Evolutionary conservation across 2,329 filamentous ascomycete genomes (phyloP).

Genomic region (Penicillium oxalicum): DNA sequence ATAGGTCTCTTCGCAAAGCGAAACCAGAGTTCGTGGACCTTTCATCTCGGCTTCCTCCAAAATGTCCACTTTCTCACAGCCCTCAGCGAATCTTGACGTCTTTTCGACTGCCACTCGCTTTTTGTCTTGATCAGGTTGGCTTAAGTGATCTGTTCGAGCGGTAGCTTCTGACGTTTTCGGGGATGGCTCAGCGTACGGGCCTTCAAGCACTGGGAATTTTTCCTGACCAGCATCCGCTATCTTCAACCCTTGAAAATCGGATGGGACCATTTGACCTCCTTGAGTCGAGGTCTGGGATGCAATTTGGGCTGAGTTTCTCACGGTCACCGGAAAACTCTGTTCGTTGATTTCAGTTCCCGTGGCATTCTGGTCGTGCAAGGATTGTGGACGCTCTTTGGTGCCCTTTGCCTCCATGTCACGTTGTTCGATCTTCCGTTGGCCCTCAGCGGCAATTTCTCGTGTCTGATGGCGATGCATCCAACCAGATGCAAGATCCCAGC

Average conservation of each 20-base stretch:
- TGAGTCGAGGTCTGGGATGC: no score
- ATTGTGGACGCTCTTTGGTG: slow-evolving; percentile 25
- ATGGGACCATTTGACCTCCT: no score
- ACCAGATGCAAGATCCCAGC: slow-evolving; percentile 59
- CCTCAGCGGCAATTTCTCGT: slow-evolving; percentile 54
- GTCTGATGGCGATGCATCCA: slow-evolving; percentile 60
- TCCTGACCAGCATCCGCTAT: neutral
- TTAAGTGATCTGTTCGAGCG: neutral
- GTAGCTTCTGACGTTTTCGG: slow-evolving; percentile 1
- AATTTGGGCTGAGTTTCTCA: no score
- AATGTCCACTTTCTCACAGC: slow-evolving; percentile 27
- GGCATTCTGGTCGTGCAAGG: slow-evolving; percentile 2
- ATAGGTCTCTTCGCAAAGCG: slow-evolving; percentile 43
- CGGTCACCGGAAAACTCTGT: no score
- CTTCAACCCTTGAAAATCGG: no score
- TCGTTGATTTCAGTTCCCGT: neutral
- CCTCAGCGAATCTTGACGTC: slow-evolving; percentile 9
- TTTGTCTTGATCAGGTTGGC: neutral
- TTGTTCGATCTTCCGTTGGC: slow-evolving; percentile 46
- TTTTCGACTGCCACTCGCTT: slow-evolving; percentile 4
- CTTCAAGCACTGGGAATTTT: slow-evolving; percentile 4
- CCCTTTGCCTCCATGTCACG: slow-evolving; percentile 26
- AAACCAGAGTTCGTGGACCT: slow-evolving; percentile 48
- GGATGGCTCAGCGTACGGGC: neutral
- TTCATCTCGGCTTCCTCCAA: slow-evolving; percentile 3